These are phyloP conservation scores for Tolypocladium sp. DNA, from an alignment of 2,329 filamentous ascomycete genomes.

Conservation along the genomic window DNA sequence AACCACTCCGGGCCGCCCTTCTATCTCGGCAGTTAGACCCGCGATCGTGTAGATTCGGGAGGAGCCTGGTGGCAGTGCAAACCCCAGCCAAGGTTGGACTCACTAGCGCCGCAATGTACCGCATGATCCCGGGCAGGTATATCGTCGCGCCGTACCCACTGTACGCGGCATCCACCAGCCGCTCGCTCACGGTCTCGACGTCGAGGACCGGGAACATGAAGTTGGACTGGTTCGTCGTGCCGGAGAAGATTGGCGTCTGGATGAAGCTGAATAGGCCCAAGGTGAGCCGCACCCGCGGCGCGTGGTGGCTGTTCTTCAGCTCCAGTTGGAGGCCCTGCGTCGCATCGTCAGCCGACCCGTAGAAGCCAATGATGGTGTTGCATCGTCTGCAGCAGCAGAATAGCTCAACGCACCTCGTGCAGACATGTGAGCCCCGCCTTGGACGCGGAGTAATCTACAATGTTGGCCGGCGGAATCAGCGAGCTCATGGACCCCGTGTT, in stretches of 20 bases:
- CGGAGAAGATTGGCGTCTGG: background rate
- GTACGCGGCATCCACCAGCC: background rate
- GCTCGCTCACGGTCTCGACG: background rate
- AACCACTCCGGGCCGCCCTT: background rate
- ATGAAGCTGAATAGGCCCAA: background rate
- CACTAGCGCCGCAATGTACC: background rate
- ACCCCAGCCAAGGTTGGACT: background rate
- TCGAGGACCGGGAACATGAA: background rate
- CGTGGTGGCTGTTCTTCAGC: background rate
- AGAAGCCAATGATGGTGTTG: too few species aligned
- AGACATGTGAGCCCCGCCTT: slow-evolving; percentile 28
- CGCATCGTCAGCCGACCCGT: background rate
- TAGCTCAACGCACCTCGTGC: background rate
- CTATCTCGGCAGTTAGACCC: background rate
- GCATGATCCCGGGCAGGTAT: background rate
- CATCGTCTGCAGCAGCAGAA: background rate
- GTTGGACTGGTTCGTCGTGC: background rate
- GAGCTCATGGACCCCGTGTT: slow-evolving; percentile 51
- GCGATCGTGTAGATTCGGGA: slow-evolving; percentile 2
- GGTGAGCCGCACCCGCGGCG: background rate
- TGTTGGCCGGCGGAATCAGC: slow-evolving; percentile 39
- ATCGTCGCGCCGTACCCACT: background rate
- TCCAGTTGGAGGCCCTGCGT: background rate
- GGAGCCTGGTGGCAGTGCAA: background rate
- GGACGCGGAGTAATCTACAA: slow-evolving; percentile 51